phyloP scores from a whole-genome alignment of 768 basidiomycete species.

The Terana coerulea region DNA sequence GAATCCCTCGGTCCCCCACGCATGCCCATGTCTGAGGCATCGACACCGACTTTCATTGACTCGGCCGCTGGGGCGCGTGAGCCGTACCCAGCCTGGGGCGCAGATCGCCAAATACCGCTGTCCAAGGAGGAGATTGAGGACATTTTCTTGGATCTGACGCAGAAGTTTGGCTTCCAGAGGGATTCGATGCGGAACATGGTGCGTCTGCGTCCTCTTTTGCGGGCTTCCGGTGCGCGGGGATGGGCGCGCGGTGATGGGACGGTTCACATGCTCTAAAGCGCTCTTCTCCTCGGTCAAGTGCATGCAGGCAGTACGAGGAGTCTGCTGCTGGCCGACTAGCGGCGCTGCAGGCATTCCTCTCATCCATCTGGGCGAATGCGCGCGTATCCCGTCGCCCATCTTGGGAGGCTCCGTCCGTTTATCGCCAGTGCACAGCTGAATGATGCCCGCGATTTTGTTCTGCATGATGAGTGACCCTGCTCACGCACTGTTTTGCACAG shows the following conservation, averaged over 20 bases:
- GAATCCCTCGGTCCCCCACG: constrained; percentile 69
- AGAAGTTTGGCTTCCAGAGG: constrained; percentile 98
- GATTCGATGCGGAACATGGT: constrained; percentile 97
- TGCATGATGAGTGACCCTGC: no score
- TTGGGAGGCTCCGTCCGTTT: no score
- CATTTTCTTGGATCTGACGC: constrained; percentile 93
- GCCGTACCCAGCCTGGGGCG: constrained; percentile 91
- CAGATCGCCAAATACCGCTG: constrained; percentile 91
- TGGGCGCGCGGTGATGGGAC: no score
- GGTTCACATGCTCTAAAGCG: no score
- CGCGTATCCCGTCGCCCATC: neutral
- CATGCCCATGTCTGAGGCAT: constrained; percentile 61
- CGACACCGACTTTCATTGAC: constrained; percentile 72
- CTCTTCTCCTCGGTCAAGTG: no score
- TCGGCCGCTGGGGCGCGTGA: constrained; percentile 63
- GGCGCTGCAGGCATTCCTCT: no score
- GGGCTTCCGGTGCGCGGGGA: no score
- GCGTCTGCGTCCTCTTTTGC: constrained; percentile 1
- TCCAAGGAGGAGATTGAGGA: constrained; percentile 99
- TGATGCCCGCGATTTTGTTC: no score
- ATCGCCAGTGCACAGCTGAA: no score
- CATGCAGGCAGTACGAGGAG: no score
- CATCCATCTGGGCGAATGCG: neutral
- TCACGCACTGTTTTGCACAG: constrained; percentile 31
- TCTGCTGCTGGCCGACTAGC: no score